Evolutionary conservation across 2,329 filamentous ascomycete genomes (phyloP), one percentile per base, ranked within the genome.

Genomic region (Colletotrichum limetticola): DNA sequence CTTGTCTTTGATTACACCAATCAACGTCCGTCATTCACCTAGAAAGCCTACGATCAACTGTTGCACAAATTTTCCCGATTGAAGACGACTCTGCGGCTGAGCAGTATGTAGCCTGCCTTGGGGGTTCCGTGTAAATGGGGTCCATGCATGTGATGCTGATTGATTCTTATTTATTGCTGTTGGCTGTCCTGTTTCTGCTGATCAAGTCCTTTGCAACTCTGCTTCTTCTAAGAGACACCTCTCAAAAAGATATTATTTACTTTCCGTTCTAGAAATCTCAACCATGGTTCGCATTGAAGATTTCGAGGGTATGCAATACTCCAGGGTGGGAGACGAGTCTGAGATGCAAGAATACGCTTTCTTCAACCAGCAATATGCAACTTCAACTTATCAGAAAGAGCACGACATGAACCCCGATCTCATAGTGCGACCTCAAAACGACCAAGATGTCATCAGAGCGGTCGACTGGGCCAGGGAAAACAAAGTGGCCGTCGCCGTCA

Each of bases 401-500:
- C 84, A 83, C 55, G 77, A 85, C 60, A 83, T 87, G 77, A 78
- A 85, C 68, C 86, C 86, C 2, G 82, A 75, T 3, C 78, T 86
- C 35, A 86, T 88, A 52, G 77, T 87, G 0, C 82, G 84, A 64
- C 85, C 86, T 4, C 82, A 81, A 28, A 79, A 78, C 57, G 82
- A 85, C 30, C 77, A 84, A 24, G 86, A 88, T 61, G 85, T 87
- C 62, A 76, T 79, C 12, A 74, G 77, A 7, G 78, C 82, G 2
- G 75, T 88, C 7, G 79, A 82, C 55, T 85, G 84, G 71, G 85
- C 86, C 2, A 82, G 79, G 53, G 76, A 80, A 4, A 78, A 83
- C 63, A 82, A 82, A 2, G 78, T 85, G 19, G 81, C 84, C 4
- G 80, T 88, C 1, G 84, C 86, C 11, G 82, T 87, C 68, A 83